Percentiles rank a stretch among this genome's conserved stretches.
Evolutionary conservation across 257 asterid species (phyloP).

Genomic region (Jasminum sambac): DNA sequence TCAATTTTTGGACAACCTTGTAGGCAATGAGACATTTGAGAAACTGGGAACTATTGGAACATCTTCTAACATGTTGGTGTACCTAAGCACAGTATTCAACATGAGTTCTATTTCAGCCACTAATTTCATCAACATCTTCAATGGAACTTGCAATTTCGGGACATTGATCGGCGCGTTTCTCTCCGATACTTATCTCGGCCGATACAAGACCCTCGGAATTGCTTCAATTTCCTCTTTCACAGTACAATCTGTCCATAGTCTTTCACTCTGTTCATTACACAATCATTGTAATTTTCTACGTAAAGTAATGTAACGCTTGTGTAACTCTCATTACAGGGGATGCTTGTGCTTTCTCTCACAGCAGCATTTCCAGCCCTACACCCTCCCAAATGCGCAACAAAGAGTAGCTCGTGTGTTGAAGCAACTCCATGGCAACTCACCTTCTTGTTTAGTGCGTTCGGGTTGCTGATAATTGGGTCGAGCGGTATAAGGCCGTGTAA

Average conservation of each 20-base stretch:
- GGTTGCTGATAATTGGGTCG: slow-evolving; percentile 30
- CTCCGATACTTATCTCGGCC: slow-evolving; percentile 38
- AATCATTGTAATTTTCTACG: background rate
- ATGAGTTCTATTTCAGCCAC: slow-evolving; percentile 37
- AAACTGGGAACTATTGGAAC: slow-evolving; percentile 40
- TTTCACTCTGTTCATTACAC: background rate
- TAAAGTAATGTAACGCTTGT: background rate
- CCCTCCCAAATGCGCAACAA: slow-evolving; percentile 30
- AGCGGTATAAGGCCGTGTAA: slow-evolving; percentile 46
- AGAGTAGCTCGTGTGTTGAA: slow-evolving; percentile 10
- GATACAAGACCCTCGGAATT: slow-evolving; percentile 31
- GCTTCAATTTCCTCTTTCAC: slow-evolving; percentile 33
- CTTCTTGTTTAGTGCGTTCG: slow-evolving; percentile 26
- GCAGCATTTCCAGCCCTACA: slow-evolving; percentile 32
- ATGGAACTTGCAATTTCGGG: slow-evolving; percentile 38
- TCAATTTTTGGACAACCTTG: background rate
- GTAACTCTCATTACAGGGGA: slow-evolving; percentile 29
- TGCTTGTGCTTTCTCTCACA: slow-evolving; percentile 38
- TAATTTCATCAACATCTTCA: slow-evolving; percentile 35
- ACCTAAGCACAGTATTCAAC: slow-evolving; percentile 32
- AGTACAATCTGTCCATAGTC: slow-evolving; percentile 19
- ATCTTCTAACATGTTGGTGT: slow-evolving; percentile 34
- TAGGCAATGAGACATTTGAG: slow-evolving; percentile 43
- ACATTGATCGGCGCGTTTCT: slow-evolving; percentile 36
- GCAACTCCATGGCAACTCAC: slow-evolving; percentile 33